Conservation (phyloP, 2,329 filamentous ascomycete species). For the Microascus cirrosus region DNA sequence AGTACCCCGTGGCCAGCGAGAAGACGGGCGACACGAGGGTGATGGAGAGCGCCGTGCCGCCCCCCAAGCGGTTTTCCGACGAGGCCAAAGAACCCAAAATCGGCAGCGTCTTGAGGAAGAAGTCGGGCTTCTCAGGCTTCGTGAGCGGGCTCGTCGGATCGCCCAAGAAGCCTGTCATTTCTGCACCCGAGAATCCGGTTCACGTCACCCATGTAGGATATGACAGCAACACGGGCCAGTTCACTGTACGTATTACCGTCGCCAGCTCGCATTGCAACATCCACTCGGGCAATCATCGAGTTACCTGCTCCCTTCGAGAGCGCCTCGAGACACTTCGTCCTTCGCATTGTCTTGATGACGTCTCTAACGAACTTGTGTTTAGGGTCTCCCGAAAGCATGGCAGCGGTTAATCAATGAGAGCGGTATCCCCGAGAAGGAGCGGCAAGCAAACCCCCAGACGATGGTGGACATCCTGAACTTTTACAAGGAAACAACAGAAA, state of each 20-base stretch:
- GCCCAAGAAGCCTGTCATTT: conserved; percentile 85
- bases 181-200: conserved; percentile 93
- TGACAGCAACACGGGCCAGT: conserved; percentile 91
- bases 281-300: not conserved
- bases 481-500: conserved; percentile 87
- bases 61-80: conserved; percentile 69
- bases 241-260: conserved; percentile 57
- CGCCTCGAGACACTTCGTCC: conserved; percentile 6
- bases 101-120: conserved; percentile 56
- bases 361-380: not conserved
- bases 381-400: conserved; percentile 97
- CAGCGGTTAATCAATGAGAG: conserved; percentile 90
- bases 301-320: not conserved
- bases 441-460: conserved; percentile 89
- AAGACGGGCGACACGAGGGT: conserved; percentile 21
- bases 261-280: conserved; percentile 4
- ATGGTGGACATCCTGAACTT: conserved; percentile 94
- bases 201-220: conserved; percentile 98
- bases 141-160: conserved; percentile 76
- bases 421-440: conserved; percentile 91
- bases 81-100: conserved; percentile 56
- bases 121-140: conserved; percentile 79
- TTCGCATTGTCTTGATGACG: not conserved
- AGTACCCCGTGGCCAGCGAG: conserved; percentile 42
- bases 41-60: conserved; percentile 34